Conservation (phyloP, 805 yeast species). For the Candida piceae region DNA sequence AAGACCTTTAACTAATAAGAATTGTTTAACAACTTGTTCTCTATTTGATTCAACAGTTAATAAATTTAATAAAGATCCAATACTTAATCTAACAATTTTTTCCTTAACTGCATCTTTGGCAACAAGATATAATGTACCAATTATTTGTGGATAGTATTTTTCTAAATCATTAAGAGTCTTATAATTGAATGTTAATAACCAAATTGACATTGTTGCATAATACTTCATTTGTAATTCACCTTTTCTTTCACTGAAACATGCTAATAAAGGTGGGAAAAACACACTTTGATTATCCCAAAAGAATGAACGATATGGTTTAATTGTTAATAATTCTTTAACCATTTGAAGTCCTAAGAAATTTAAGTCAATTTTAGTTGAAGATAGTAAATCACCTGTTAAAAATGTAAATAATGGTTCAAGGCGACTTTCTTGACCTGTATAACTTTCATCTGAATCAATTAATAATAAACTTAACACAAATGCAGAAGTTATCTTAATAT, state of each 20-base stretch:
- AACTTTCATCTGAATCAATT: conserved; percentile 18
- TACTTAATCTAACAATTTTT: conserved; percentile 80
- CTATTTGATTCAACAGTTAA: conserved; percentile 37
- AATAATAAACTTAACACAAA: conserved; percentile 50
- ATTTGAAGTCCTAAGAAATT: conserved; percentile 64
- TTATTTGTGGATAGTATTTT: conserved; percentile 48
- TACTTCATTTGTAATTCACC: conserved; percentile 79
- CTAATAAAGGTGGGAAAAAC: conserved; percentile 45
- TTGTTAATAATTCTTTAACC: conserved; percentile 53
- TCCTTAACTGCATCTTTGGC: conserved; percentile 85
- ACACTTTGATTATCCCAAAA: conserved; percentile 43
- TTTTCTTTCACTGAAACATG: conserved; percentile 37
- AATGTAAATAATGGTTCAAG: conserved; percentile 35
- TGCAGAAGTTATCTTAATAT: conserved; percentile 50
- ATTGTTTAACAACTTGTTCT: conserved; percentile 53
- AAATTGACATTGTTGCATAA: conserved; percentile 66
- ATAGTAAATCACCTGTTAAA: conserved; percentile 24
- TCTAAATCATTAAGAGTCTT: conserved; percentile 43
- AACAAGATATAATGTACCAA: conserved; percentile 47
- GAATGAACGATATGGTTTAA: conserved; percentile 46
- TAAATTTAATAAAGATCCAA: conserved; percentile 66
- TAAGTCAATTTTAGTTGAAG: conserved; percentile 40
- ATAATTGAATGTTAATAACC: conserved; percentile 81
- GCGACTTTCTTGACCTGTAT: conserved; percentile 29
- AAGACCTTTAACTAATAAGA: conserved; percentile 70